These are phyloP conservation scores for Cordyceps javanica DNA, from an alignment of 2,329 filamentous ascomycete genomes.

Conservation along the genomic window DNA sequence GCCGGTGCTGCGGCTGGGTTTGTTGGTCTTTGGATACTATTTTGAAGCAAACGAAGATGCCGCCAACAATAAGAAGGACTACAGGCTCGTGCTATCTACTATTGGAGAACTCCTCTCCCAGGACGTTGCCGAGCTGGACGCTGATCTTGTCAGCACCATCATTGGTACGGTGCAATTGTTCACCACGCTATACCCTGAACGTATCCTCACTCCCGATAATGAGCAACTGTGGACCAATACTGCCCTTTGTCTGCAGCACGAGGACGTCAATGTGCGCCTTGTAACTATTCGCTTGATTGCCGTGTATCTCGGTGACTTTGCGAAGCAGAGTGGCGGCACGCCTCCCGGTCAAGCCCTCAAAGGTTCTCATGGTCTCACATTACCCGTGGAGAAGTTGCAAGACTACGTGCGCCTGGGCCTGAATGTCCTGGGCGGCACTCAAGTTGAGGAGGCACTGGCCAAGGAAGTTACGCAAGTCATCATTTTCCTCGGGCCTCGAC, in stretches of 20 bases:
- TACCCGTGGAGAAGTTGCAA: conserved; percentile 59
- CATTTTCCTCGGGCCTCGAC: conserved; percentile 66
- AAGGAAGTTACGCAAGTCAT: conserved; percentile 74
- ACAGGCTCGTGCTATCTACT: conserved; percentile 53
- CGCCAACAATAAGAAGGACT: conserved; percentile 59
- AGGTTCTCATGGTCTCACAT: conserved; percentile 64
- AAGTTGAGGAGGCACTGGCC: conserved; percentile 68
- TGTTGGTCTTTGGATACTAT: conserved; percentile 79
- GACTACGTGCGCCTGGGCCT: conserved; percentile 47
- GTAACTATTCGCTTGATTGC: conserved; percentile 68
- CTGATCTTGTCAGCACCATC: conserved; percentile 68
- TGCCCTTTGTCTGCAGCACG: conserved; percentile 63
- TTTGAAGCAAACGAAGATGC: conserved; percentile 62
- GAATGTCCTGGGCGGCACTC: conserved; percentile 51
- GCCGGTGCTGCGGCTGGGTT: conserved; percentile 63
- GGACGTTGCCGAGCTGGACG: conserved; percentile 49
- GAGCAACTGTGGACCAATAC: conserved; percentile 66
- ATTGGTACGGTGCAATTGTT: conserved; percentile 65
- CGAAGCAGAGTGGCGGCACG: conserved; percentile 49
- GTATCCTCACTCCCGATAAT: conserved; percentile 54
- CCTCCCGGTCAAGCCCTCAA: conserved; percentile 49
- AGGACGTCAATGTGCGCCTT: conserved; percentile 68
- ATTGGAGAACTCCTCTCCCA: conserved; percentile 48
- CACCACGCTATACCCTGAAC: conserved; percentile 57
- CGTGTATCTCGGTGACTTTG: conserved; percentile 75